phyloP scores from a whole-genome alignment of 2,329 filamentous ascomycete genomes.

The Verticillium nonalfalfae region DNA sequence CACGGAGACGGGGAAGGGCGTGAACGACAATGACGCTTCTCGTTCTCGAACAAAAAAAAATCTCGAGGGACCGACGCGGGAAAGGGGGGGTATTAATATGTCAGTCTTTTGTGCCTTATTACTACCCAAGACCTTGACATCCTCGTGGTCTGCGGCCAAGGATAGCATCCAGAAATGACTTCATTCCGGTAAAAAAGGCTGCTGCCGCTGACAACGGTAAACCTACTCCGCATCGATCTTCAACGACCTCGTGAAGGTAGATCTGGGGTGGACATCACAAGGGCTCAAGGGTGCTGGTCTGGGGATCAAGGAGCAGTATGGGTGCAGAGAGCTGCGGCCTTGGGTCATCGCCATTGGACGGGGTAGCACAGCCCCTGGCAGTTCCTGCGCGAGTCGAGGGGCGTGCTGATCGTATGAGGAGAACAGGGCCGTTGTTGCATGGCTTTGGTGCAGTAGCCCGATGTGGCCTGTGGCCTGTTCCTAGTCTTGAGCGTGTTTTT shows the following conservation, averaged over 20 bases:
- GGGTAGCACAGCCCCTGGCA: constrained; percentile 5
- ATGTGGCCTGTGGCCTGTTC: background rate
- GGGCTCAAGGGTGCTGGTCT: background rate
- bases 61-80: background rate
- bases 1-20: background rate
- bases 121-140: background rate
- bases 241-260: background rate
- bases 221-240: constrained; percentile 10
- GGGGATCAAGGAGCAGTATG: background rate
- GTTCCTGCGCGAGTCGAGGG: constrained; percentile 3
- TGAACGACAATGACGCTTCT: constrained; percentile 1
- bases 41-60: background rate
- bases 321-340: constrained; percentile 5
- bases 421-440: background rate
- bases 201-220: background rate
- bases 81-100: constrained; percentile 12
- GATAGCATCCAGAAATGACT: constrained; percentile 6
- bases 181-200: constrained; percentile 5
- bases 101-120: background rate
- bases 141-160: background rate
- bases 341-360: constrained; percentile 8
- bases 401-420: background rate
- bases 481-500: background rate
- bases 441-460: background rate
- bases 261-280: constrained; percentile 3